A percentile compares a stretch with the other conserved stretches of the same genome.
These are phyloP conservation scores for Fomitopsis palustris DNA, from an alignment of 1,284 basidiomycete species.

Conservation along the genomic window DNA sequence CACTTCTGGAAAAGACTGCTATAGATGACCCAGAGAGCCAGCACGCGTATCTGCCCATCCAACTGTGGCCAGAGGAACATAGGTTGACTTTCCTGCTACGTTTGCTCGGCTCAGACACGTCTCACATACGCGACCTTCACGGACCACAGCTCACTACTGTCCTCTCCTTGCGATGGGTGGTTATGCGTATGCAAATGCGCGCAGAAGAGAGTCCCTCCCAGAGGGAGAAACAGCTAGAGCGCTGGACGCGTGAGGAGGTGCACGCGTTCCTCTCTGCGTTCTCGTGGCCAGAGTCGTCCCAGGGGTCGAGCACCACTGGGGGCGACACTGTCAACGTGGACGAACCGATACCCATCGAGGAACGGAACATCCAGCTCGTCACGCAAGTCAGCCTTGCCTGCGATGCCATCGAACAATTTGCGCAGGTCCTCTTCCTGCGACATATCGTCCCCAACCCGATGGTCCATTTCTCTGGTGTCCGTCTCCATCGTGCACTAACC, in stretches of 20 bases:
- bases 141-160: constrained; percentile 44
- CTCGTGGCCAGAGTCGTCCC: constrained; percentile 19
- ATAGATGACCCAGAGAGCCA: constrained; percentile 18
- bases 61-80: constrained; percentile 46
- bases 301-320: not conserved
- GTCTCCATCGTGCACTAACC: constrained; percentile 52
- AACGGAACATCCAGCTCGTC: constrained; percentile 68
- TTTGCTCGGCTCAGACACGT: constrained; percentile 53
- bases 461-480: constrained; percentile 51
- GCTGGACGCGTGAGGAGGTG: constrained; percentile 69
- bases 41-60: constrained; percentile 20
- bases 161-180: constrained; percentile 59
- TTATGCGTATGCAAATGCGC: constrained; percentile 45
- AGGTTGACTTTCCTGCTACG: constrained; percentile 58
- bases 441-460: constrained; percentile 42
- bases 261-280: constrained; percentile 59
- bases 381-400: constrained; percentile 64
- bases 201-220: constrained; percentile 42
- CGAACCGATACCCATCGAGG: constrained; percentile 32
- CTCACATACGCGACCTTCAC: constrained; percentile 42
- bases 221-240: constrained; percentile 55
- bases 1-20: constrained; percentile 41
- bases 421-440: constrained; percentile 55
- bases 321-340: not conserved
- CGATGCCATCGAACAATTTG: constrained; percentile 55